Base-by-base conservation (phyloP, 2,329 filamentous ascomycete genomes). In the Claviceps africana region DNA sequence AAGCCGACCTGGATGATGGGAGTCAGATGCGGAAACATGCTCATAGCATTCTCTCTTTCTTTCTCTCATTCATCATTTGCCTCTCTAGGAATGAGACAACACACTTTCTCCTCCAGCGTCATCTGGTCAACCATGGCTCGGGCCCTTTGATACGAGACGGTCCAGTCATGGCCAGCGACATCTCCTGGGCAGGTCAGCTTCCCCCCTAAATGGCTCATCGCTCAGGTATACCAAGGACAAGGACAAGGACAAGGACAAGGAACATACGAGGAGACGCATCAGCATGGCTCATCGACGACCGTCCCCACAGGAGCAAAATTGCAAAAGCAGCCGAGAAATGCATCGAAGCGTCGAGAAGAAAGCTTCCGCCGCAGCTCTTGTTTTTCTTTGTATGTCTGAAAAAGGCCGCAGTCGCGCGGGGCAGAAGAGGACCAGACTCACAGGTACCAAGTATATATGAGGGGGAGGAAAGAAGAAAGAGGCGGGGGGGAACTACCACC, bases 61-160 rank as follows among this genome's bases (percentile, higher is more conserved):
- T 9, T 22, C 25, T 25, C 17, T 7, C 8, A 2, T 43, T 43
- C 40, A 22, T 15, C 7, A n/a, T n/a, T n/a, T n/a, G n/a, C n/a
- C 9, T 19, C n/a, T 40, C 5, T 21, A 31, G n/a, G 28, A 13
- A 19, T 10, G 3, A 31, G 1, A 21, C n/a, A 9, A 46, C 17
- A 13, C 15, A 46, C 44, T 71, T 91, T 93, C 66, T 94, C 87
- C 19, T 81, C 73, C 47, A 90, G 68, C 1, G 86, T 90, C 70
- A 93, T 75, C 60, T 83, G 75, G 13, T 73, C 75, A 15, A 94
- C 86, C 58, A 93, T 80, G 1, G 73, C 73, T 53, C 74, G 73
- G 0, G 88, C 87, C 61, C 83, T 86, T 21, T 70, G 65, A 59
- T 85, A 83, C 4, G 86, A 81, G n/a, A 75, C 72, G 3, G 72